These are phyloP conservation scores for Alternaria burnsii DNA, from an alignment of 2,329 filamentous ascomycete species.

Conservation along the genomic window DNA sequence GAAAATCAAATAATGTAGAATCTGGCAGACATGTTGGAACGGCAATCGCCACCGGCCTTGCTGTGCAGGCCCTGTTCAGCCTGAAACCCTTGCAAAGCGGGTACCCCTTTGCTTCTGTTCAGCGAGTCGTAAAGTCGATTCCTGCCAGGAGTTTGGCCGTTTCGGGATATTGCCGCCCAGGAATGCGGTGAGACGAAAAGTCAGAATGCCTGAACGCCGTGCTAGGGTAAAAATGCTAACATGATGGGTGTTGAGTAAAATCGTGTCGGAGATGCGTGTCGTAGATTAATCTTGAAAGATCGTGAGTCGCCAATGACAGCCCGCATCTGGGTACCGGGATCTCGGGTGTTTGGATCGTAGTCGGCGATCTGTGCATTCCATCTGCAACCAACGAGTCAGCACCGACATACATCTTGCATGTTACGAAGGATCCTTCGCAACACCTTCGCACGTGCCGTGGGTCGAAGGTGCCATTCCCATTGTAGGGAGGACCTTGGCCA, in stretches of 20 bases:
- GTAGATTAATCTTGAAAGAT: conserved; percentile 7
- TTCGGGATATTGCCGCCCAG: conserved; percentile 34
- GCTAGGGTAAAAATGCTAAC: conserved; percentile 44
- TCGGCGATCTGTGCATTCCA: conserved; percentile 36
- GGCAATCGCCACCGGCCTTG: conserved; percentile 7
- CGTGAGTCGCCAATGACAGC: conserved; percentile 23
- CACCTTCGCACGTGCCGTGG: conserved; percentile 21
- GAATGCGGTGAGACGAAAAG: conserved; percentile 30
- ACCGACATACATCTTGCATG: conserved; percentile 26
- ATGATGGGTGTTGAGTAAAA: conserved; percentile 25
- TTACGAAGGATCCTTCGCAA: conserved; percentile 16
- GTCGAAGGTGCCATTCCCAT: neutral
- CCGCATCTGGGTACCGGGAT: conserved; percentile 19
- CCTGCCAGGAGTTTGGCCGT: conserved; percentile 28
- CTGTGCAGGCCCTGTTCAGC: conserved; percentile 33
- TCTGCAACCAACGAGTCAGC: conserved; percentile 38
- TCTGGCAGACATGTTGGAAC: neutral
- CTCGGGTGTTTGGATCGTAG: conserved; percentile 33
- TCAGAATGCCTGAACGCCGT: conserved; percentile 45
- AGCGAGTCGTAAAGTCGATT: conserved; percentile 30
- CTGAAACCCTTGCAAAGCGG: conserved; percentile 41
- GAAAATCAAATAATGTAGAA: conserved; percentile 10
- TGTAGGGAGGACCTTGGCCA: neutral
- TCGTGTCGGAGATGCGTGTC: conserved; percentile 17
- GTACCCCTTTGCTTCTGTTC: conserved; percentile 45